Percentiles rank a stretch among this genome's conserved stretches.
These are phyloP conservation scores for Cladorrhinum sp. DNA, from an alignment of 2,329 filamentous ascomycete species.

Conservation along the genomic window DNA sequence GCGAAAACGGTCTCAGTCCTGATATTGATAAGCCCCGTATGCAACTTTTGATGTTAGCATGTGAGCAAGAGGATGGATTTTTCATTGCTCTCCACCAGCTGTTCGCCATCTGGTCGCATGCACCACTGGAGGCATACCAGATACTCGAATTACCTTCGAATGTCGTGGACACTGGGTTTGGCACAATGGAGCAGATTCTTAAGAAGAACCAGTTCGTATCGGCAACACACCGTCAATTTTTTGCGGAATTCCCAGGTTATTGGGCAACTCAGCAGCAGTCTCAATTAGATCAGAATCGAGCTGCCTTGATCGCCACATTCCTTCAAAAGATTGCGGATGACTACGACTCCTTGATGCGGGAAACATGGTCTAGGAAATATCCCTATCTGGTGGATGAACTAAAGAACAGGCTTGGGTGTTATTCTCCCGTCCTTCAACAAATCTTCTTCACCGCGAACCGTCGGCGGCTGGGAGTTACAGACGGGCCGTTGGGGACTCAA, in stretches of 20 bases:
- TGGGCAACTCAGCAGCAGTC: constrained; percentile 9
- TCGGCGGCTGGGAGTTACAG: constrained; percentile 26
- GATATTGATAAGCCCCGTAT: constrained; percentile 48
- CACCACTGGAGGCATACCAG: constrained; percentile 35
- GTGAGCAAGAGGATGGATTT: constrained; percentile 53
- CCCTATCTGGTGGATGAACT: constrained; percentile 37
- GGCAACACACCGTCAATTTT: constrained; percentile 32
- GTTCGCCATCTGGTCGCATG: constrained; percentile 55
- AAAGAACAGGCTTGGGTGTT: constrained; percentile 29
- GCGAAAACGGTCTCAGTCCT: constrained; percentile 24
- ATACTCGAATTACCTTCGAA: constrained; percentile 34
- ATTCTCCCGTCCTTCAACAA: constrained; percentile 30
- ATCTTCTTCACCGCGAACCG: constrained; percentile 32
- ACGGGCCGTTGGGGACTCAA: constrained; percentile 15
- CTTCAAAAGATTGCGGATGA: constrained; percentile 41
- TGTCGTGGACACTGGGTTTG: constrained; percentile 35
- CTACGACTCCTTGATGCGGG: constrained; percentile 37
- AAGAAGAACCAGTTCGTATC: constrained; percentile 37
- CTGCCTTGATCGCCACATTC: constrained; percentile 41
- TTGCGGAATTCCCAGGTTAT: constrained; percentile 38
- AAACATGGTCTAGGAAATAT: constrained; percentile 23
- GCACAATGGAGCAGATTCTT: constrained; percentile 36
- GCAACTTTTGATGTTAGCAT: constrained; percentile 56
- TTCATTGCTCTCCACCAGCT: constrained; percentile 66
- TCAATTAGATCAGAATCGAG: constrained; percentile 20